A percentile compares a stretch with the other conserved stretches of the same genome.
Evolutionary conservation across 805 yeast genomes (phyloP).

Genomic region (Myxozyma neglecta): DNA sequence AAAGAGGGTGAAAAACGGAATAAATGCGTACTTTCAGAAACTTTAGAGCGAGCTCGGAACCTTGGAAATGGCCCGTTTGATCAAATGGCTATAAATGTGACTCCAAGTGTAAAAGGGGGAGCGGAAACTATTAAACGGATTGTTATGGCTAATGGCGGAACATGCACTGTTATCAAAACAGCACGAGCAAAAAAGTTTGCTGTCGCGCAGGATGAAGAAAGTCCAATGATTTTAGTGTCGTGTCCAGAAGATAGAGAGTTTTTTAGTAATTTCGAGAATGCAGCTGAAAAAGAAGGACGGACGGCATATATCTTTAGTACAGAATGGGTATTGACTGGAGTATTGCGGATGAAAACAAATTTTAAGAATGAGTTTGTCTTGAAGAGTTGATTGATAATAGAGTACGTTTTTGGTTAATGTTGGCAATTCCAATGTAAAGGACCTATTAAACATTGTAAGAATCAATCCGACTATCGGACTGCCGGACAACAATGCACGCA

Average conservation of each 20-base stretch:
- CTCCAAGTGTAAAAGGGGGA: constrained; percentile 63
- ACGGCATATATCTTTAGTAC: constrained; percentile 21
- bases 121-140: constrained; percentile 55
- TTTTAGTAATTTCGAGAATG: constrained; percentile 11
- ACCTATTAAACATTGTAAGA: too few relatives aligned
- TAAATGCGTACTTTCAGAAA: constrained; percentile 28
- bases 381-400: neutral
- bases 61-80: constrained; percentile 45
- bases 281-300: constrained; percentile 12
- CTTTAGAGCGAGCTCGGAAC: constrained; percentile 31
- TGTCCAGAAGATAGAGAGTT: constrained; percentile 27
- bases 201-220: neutral
- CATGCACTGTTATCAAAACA: constrained; percentile 38
- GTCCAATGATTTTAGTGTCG: constrained; percentile 29
- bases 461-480: too few relatives aligned
- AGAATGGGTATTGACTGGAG: constrained; percentile 35
- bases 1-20: constrained; percentile 40
- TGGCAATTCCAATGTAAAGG: neutral
- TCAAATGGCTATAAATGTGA: constrained; percentile 53
- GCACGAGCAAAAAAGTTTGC: constrained; percentile 29
- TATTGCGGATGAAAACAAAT: constrained; percentile 29
- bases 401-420: neutral
- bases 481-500: too few relatives aligned
- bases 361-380: constrained; percentile 26
- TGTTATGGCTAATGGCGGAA: constrained; percentile 60